Base-by-base conservation (phyloP, 1,284 basidiomycete genomes). In the Leccinum discolor region DNA sequence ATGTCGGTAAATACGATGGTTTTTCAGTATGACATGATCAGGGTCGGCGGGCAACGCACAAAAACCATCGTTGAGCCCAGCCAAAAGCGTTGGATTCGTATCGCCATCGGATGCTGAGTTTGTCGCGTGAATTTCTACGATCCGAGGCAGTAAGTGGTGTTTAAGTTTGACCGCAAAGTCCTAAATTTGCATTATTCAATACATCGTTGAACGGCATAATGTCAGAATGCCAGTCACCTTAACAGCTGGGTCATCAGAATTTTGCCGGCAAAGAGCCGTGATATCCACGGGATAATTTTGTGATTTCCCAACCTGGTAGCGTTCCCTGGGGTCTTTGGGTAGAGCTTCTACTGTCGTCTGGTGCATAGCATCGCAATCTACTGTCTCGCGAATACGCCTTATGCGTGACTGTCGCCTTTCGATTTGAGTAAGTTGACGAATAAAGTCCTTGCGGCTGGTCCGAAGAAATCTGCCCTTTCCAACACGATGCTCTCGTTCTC, bases 21-120 rank as follows among this genome's bases (percentile, higher is more conserved):
- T 50, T 0, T 50, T 57, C 0, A 67, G 32, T 16, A 67, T 26
- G 1, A 67, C 52, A 3, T 35, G 59, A 1, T 59, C 38, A 21
- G 21, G n/a, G 0, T 5, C 40, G 3, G 35, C 38, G 10, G 18
- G 10, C 32, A 14, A 0, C 7, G 58, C 12, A 16, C 26, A 0
- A 0, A 23, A 23, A 0, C n/a, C 52, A 54, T 54, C 52, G 0
- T 26, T 12, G 52, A 54, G 52, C 21, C 52, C 21, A 0, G 23
- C 52, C 21, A 23, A 0, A 12, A 54, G 52, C n/a, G 12, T 0
- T 0, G 11, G 18, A 23, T 54, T 54, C n/a, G 21, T 0, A 59
- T 38, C 21, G n/a, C 7, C 26, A 26, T 56, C 23, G 23, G 8
- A 23, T 12, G 11, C 57, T 0, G 0, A 59, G 14, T 0, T 18